Base-by-base conservation (phyloP, 2,329 filamentous ascomycete genomes). In the Harringtonia lauricola region DNA sequence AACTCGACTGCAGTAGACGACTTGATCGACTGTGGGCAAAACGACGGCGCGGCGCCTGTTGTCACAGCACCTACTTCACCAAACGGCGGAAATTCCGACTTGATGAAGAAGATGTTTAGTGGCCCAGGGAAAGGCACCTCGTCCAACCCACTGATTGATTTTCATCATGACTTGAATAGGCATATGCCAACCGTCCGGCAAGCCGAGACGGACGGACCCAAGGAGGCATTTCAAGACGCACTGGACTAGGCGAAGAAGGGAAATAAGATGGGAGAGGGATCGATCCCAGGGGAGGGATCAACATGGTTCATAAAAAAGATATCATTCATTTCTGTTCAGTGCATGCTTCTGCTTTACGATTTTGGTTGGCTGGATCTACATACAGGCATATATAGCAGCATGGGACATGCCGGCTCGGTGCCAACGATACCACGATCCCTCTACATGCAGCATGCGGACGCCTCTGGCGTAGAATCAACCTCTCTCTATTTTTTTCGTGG, bases 21-120 rank as follows among this genome's bases (percentile, higher is more conserved):
- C 49, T 62, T 82, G 39, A 78, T 82, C 48, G 71, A 83, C 51
- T 72, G 80, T 52, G 72, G 70, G 8, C 67, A 72, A 44, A 60
- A 65, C 43, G 62, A 68, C 36, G 50, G 28, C 10, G 28, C 47
- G 14, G 37, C 49, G 14, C 15, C 49, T 22, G 19, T 10, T 26
- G 24, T 10, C 10, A 10, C 24, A 26, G 10, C 24, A 10, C 24
- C 24, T 26, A 10, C 24, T 26, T 8, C 40, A 35, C 18, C 46
- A 28, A 26, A 43, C 51, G 28, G 48, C 42, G 30, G 39, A 29
- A 28, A 49, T 51, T 2, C 40, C 46, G 8, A 49, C 50, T 64
- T 71, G 40, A 68, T 74, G 30, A 54, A 67, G 30, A 45, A 50
- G 10, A 54, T 74, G 57, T 60, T 76, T 61, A 29, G 57, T 65